phyloP scores from a whole-genome alignment of 768 basidiomycete species.

The Cantharellus anzutake region DNA sequence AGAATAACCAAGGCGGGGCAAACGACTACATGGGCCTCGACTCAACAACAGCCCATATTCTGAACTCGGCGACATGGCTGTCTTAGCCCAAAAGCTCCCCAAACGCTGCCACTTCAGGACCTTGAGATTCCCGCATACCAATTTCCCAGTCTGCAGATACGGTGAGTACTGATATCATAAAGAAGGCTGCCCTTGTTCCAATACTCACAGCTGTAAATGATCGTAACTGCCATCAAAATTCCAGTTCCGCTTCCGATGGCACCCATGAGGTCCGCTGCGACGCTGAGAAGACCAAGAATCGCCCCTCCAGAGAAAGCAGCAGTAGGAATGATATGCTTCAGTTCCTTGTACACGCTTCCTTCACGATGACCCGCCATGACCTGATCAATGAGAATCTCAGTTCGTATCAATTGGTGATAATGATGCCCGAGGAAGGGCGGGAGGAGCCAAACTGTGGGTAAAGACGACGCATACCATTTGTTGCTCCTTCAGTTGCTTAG shows the following conservation, averaged over 20 bases:
- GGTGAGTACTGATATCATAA: not conserved
- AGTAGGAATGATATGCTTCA: slow-evolving; percentile 94
- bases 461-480: slow-evolving; percentile 71
- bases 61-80: too few species aligned
- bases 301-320: slow-evolving; percentile 96
- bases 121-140: slow-evolving; percentile 72
- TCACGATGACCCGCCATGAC: slow-evolving; percentile 67
- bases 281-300: slow-evolving; percentile 80
- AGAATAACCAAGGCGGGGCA: too few species aligned
- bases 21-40: too few species aligned
- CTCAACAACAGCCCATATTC: too few species aligned
- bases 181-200: not conserved
- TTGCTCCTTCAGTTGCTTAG: slow-evolving; percentile 96
- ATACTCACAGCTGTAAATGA: slow-evolving; percentile 77
- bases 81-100: slow-evolving; percentile 37
- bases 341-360: slow-evolving; percentile 97
- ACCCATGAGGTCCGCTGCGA: slow-evolving; percentile 85
- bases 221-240: slow-evolving; percentile 95
- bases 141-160: slow-evolving; percentile 70
- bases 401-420: too few species aligned
- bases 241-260: slow-evolving; percentile 91
- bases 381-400: slow-evolving; percentile 20
- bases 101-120: slow-evolving; percentile 65
- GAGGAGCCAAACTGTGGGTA: not conserved
- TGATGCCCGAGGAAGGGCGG: not conserved